Evolutionary conservation across 2,329 filamentous ascomycete genomes (phyloP), one percentile per base, ranked within the genome.

Genomic region (Claviceps cyperi): DNA sequence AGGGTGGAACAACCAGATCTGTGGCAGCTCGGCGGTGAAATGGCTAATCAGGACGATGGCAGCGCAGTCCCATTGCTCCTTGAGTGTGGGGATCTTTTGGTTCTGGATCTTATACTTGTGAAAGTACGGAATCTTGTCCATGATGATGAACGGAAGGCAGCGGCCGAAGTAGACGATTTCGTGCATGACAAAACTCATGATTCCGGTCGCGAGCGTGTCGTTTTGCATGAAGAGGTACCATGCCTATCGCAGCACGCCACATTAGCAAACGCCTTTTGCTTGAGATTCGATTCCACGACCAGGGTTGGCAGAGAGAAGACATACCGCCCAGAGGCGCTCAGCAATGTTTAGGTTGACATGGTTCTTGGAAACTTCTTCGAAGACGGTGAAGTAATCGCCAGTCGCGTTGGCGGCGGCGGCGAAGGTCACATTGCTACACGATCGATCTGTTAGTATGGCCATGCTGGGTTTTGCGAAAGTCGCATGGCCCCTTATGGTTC

Each of bases 191-290:
- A 98, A 98, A 61, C 89, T 95, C 86, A 97, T 84, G 72, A 98
- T 92, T 53, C 92, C 92, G 3, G 92, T 98, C 52, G 92, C 92
- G 54, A 98, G 81, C 50, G 86, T 83, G 70, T 98, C 92, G 67
- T 98, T 98, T 67, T 94, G 87, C 84, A 97, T 95, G 77, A 83
- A 98, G 15, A 91, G 79, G 67, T 98, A 98, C 91, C 89, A 97
- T 40, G 89, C 82, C 69, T 81, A 46, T 17, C 19, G 35, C 9
- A 19, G 28, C n/a, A 15, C 9, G 15, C 36, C 41, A 21, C 39
- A 49, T 54, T 38, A 51, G 45, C 38, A 13, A 32, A 43, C 21
- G 17, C 19, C n/a, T 21, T 43, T 14, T 45, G 21, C 40, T 28
- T 17, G 21, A 13, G 22, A 14, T 28, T 43, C n/a, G 17, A 9